These are phyloP conservation scores for Zalaria sp. DNA, from an alignment of 2,329 filamentous ascomycete species.

Conservation along the genomic window DNA sequence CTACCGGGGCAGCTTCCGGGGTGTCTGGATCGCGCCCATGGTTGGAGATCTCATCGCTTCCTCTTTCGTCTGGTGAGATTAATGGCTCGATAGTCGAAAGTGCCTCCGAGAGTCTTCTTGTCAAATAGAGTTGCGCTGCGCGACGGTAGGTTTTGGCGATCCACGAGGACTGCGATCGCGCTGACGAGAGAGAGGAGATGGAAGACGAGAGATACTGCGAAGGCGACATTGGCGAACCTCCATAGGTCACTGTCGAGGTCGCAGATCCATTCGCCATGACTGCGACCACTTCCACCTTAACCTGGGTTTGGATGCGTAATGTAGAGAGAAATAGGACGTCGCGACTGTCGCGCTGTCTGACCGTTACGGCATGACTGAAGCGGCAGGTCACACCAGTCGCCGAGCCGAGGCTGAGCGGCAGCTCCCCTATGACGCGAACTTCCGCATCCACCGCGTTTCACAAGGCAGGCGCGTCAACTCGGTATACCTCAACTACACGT, in stretches of 20 bases:
- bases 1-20: slow-evolving; percentile 49
- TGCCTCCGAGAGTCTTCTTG: slow-evolving; percentile 81
- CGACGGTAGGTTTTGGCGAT: slow-evolving; percentile 91
- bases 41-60: slow-evolving; percentile 14
- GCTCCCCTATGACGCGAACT: not conserved
- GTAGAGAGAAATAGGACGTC: no score
- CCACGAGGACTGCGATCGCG: slow-evolving; percentile 52
- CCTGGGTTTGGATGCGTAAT: no score
- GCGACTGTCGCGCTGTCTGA: not conserved
- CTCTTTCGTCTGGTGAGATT: slow-evolving; percentile 43
- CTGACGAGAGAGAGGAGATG: slow-evolving; percentile 53
- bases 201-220: slow-evolving; percentile 52
- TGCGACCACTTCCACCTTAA: not conserved
- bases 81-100: slow-evolving; percentile 73
- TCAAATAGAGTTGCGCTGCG: slow-evolving; percentile 86
- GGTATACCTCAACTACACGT: no score
- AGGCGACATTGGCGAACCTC: slow-evolving; percentile 29
- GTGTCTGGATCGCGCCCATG: slow-evolving; percentile 13
- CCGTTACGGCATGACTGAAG: not conserved
- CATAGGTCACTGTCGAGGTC: slow-evolving; percentile 24
- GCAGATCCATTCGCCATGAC: slow-evolving; percentile 15
- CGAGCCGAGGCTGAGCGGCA: slow-evolving; percentile 1
- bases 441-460: not conserved
- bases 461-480: no score
- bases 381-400: not conserved